Evolutionary conservation across 192 early-diverging fungal genomes (phyloP).

Genomic region (Rhizophagus clarus): DNA sequence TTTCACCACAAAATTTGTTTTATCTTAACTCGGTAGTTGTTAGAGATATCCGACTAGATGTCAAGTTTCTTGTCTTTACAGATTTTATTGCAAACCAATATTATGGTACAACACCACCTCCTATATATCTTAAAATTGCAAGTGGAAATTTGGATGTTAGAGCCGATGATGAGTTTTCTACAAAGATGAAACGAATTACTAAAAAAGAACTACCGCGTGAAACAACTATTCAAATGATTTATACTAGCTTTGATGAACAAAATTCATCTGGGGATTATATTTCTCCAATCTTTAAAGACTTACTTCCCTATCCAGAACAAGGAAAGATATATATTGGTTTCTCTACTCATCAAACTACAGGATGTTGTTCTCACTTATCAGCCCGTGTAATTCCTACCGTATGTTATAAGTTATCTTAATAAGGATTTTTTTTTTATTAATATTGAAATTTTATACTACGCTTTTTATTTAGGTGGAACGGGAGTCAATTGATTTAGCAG

Average conservation of each 20-base stretch:
- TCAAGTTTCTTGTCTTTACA: constrained; percentile 42
- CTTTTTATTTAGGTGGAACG: constrained; percentile 65
- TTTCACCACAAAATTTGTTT: constrained; percentile 76
- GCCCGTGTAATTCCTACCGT: constrained; percentile 87
- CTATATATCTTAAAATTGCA: constrained; percentile 73
- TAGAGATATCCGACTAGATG: constrained; percentile 57
- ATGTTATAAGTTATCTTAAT: neutral
- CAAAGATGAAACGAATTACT: constrained; percentile 87
- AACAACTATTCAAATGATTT: constrained; percentile 73
- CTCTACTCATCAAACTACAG: constrained; percentile 90
- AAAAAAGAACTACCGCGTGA: constrained; percentile 81
- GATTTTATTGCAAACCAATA: too few species aligned
- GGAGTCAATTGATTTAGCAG: constrained; percentile 88
- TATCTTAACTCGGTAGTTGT: constrained; percentile 62
- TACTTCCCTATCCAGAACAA: constrained; percentile 75
- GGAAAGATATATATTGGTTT: constrained; percentile 89
- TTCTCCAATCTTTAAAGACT: constrained; percentile 67
- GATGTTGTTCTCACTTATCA: constrained; percentile 75
- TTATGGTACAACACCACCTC: constrained; percentile 46
- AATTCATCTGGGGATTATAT: constrained; percentile 15
- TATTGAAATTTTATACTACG: neutral
- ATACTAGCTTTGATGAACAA: constrained; percentile 75
- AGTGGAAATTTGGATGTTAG: constrained; percentile 59
- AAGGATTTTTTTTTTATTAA: neutral
- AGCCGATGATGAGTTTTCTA: constrained; percentile 54